phyloP scores from a whole-genome alignment of 108 stramenopile genomes.

The Pseudonitzschia pungens region DNA sequence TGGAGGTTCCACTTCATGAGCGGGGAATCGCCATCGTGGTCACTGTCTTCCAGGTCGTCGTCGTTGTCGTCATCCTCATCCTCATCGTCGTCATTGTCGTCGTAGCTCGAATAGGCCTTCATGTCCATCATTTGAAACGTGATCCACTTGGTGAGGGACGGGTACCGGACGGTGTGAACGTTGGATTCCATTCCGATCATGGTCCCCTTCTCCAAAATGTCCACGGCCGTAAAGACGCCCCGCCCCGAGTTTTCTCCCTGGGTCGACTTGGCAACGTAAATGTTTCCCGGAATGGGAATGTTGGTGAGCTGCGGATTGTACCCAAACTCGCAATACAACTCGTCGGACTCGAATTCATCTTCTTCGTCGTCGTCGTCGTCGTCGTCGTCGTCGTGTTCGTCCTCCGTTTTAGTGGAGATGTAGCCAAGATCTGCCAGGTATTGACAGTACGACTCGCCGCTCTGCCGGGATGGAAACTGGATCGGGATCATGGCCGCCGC shows the following conservation, averaged over 20 bases:
- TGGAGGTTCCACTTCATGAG: slow-evolving; percentile 8
- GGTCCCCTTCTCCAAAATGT: slow-evolving; percentile 13
- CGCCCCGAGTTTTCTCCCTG: slow-evolving; percentile 31
- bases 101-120: background rate
- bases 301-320: background rate
- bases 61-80: background rate
- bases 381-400: background rate
- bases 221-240: slow-evolving; percentile 32
- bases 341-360: too few species aligned
- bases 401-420: background rate
- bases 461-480: slow-evolving; percentile 1
- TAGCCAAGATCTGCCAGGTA: background rate
- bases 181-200: slow-evolving; percentile 22
- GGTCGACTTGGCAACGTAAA: slow-evolving; percentile 13
- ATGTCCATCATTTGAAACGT: background rate
- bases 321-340: background rate
- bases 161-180: background rate
- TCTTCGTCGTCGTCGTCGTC: background rate
- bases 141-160: background rate
- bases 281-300: slow-evolving; percentile 9
- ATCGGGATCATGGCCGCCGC: background rate
- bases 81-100: background rate
- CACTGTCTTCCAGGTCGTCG: background rate
- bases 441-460: background rate
- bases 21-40: background rate